Evolutionary conservation across 148 eudicot genomes (phyloP), one percentile per base, ranked within the genome.

Genomic region (Mesembryanthemum crystallinum): DNA sequence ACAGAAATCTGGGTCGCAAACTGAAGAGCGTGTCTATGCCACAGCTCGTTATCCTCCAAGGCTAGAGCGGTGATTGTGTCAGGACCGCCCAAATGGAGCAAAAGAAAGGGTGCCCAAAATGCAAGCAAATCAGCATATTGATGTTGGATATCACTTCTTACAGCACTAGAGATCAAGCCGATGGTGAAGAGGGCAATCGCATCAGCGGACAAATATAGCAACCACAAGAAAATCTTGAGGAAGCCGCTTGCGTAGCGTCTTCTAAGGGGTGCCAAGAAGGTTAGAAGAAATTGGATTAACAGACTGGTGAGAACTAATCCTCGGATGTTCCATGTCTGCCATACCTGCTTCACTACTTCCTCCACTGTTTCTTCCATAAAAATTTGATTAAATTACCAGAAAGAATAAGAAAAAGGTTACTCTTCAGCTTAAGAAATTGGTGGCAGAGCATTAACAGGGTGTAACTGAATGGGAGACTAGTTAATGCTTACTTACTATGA

Each of bases 91-190:
- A 73, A 67, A n/a, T 73, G 76, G 7, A 73, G 7, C 0, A 73
- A 28, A 27, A 73, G 76, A 45, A 73, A 61, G 1, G 68, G 69
- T 0, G 76, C 43, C 76, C 76, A 73, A 29, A 73, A 45, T 13
- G 51, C 69, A 4, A 27, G 59, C 3, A 63, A 3, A 0, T 18
- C 42, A 11, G 6, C 0, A 1, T 8, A 12, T 5, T 32, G 6
- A 1, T 8, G n/a, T 5, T 32, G 6, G 0, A 35, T 6, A 35
- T 3, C 39, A 35, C 39, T 6, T 54, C 7, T 1, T 3, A 5
- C 0, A 25, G 3, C 20, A 8, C 42, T n/a, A 3, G 60, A 18
- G 23, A 74, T 63, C 28, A 62, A n/a, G 3, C 69, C 61, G n/a
- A 64, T 74, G 23, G 47, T 21, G 21, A 25, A n/a, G 29, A 74